Percentiles rank a stretch among this genome's conserved stretches.
Evolutionary conservation across 2,329 filamentous ascomycete species (phyloP).

Genomic region (Nothophaeocryptopus gaeumannii): DNA sequence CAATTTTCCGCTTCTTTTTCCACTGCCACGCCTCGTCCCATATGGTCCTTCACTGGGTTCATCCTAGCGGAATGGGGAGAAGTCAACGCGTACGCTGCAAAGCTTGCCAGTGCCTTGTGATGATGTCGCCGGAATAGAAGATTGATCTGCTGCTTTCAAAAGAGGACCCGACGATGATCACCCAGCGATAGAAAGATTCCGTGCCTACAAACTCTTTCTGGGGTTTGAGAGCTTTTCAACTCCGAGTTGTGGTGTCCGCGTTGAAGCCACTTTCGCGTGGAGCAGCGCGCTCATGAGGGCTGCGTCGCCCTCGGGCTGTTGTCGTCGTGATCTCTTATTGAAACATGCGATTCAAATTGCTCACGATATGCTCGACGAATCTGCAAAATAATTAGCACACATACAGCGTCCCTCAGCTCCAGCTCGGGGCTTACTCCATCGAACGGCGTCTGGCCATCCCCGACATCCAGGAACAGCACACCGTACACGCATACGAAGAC

Average conservation of each 20-base stretch:
- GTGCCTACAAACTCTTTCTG: too few relatives aligned
- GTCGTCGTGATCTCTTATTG: conserved; percentile 3
- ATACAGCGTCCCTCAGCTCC: conserved; percentile 57
- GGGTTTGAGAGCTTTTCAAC: background rate
- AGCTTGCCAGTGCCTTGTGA: too few relatives aligned
- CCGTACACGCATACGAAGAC: conserved; percentile 56
- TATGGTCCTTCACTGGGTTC: too few relatives aligned
- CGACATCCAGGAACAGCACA: conserved; percentile 59
- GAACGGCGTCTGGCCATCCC: conserved; percentile 47
- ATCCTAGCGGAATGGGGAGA: too few relatives aligned
- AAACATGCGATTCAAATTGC: conserved; percentile 2
- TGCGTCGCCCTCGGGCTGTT: conserved; percentile 8
- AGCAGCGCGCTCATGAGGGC: conserved; percentile 8
- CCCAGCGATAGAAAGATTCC: too few relatives aligned
- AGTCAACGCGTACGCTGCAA: too few relatives aligned
- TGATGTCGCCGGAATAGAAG: too few relatives aligned
- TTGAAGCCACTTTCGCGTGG: too few relatives aligned
- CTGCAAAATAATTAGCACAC: background rate
- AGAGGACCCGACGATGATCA: too few relatives aligned
- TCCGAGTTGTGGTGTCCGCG: background rate
- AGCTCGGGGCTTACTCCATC: conserved; percentile 64
- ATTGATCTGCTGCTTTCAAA: too few relatives aligned
- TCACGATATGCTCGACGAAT: conserved; percentile 13
- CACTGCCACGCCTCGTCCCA: too few relatives aligned
- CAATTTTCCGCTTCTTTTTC: too few relatives aligned